Evolutionary conservation across 2,329 filamentous ascomycete species (phyloP).

Genomic region (Colletotrichum abscissum): DNA sequence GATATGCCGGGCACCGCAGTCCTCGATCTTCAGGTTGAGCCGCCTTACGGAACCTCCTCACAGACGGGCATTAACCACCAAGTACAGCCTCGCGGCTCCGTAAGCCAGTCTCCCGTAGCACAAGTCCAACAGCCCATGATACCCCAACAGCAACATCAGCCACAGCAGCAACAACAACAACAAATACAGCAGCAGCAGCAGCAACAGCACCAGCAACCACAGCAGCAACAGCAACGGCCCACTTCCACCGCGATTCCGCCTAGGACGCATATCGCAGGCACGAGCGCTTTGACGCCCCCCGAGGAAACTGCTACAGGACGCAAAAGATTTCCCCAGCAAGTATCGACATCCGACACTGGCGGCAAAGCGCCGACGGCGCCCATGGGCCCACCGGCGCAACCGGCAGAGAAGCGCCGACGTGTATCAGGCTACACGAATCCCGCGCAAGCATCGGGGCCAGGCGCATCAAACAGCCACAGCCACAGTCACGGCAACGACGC

Average conservation of each 20-base stretch:
- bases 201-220: slow-evolving; percentile 36
- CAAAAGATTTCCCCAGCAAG: slow-evolving; percentile 51
- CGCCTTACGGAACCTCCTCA: slow-evolving; percentile 39
- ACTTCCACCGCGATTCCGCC: slow-evolving; percentile 51
- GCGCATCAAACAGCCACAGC: slow-evolving; percentile 34
- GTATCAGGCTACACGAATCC: slow-evolving; percentile 42
- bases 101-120: slow-evolving; percentile 43
- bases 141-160: slow-evolving; percentile 38
- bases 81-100: slow-evolving; percentile 41
- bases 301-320: slow-evolving; percentile 60
- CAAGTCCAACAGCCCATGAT: slow-evolving; percentile 38
- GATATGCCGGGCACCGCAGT: slow-evolving; percentile 61
- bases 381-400: slow-evolving; percentile 34
- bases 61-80: slow-evolving; percentile 36
- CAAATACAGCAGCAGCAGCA: slow-evolving; percentile 34
- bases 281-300: slow-evolving; percentile 64
- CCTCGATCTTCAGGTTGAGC: slow-evolving; percentile 55
- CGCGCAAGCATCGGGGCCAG: slow-evolving; percentile 12
- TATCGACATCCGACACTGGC: slow-evolving; percentile 21
- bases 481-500: slow-evolving; percentile 45
- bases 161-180: slow-evolving; percentile 31
- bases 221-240: slow-evolving; percentile 40
- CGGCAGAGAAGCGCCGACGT: slow-evolving; percentile 48
- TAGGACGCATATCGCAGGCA: slow-evolving; percentile 51
- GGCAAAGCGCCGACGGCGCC: slow-evolving; percentile 31